Evolutionary conservation across 768 basidiomycete species (phyloP), one percentile per base, ranked within the genome.

Genomic region (Hygrophorus pudorinus): DNA sequence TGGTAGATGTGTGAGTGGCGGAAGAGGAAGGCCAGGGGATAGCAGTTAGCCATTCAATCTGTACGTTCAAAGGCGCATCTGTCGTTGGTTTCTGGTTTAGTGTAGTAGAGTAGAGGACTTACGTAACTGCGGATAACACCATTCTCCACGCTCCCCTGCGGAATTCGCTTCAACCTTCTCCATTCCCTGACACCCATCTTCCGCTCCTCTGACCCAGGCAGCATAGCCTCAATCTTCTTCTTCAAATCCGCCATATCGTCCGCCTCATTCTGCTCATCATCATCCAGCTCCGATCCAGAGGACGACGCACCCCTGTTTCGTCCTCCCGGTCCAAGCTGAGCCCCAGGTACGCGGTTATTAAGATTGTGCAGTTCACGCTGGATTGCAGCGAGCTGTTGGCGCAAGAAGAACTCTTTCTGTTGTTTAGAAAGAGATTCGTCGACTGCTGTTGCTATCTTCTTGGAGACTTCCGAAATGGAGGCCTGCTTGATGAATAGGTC

Each of bases 1-100:
- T n/a, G 46, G 28, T 42, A 37, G 40, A 8, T 18, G 56, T 42
- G 8, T 36, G 38, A 24, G 47, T 39, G 20, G 56, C 41, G 10
- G 56, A 51, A 1, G 72, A 65, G 48, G 73, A 75, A 0, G 81
- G 73, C 92, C 93, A 97, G 0, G 92, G 92, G 13, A 94, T 58
- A 3, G 80, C 68, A 4, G 85, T 81, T 27, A 96, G 66, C 88
- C 91, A 93, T 62, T 96, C 93, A 16, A 96, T 74, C 81, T 92
- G 42, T n/a, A 44, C 48, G 27, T 12, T 34, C 17, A 41, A 2
- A 16, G 4, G 24, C 7, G 7, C 24, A 7, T 24, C 7, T 24
- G 24, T 3, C 24, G 24, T 7, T 7, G 4, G 24, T 24, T 7
- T 24, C 24, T 24, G 24, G 24, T 12, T 5, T 6, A 17, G 36